Evolutionary conservation across 2,329 filamentous ascomycete genomes (phyloP), one percentile per base, ranked within the genome.

Genomic region (Colletotrichum navitas): DNA sequence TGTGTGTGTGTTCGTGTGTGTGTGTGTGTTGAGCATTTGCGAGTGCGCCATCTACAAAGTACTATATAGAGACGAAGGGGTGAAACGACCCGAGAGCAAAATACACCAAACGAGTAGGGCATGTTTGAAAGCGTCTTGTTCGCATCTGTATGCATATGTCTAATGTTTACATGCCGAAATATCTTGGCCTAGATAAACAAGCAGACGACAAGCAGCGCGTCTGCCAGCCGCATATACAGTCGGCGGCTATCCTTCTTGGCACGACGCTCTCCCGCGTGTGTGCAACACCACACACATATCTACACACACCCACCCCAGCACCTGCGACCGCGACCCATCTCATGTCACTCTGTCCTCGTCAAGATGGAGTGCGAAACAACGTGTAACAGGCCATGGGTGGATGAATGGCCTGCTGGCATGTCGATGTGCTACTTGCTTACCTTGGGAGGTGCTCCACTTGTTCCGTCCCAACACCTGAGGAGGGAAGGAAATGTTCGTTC

Each of bases 61-160:
- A 63, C 65, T 63, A 71, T 68, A 71, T 45, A 71, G 65, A 71
- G 51, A 63, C 39, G 43, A 68, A 60, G 21, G 65, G 55, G 65
- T 68, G 65, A 60, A 54, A 59, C 52, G 68, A 68, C 41, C 58
- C 54, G 65, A 71, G 68, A 71, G 59, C 59, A 52, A 63, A 67
- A 68, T 71, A 63, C 59, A 71, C 52, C 59, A 68, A 59, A 52
- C 64, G 58, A 32, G 55, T 36, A 52, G 63, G 58, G n/a, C 58
- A 34, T 61, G n/a, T 49, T 49, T 39, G 26, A 47, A 32, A 36
- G 3, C 24, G 18, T 36, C 14, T 16, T 36, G 54, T 39, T 56
- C 21, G n/a, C 6, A 43, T 26, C 4, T 18, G 18, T 29, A 24
- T 21, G 36, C 55, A 59, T 26, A 55, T 29, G 32, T 7, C 10